phyloP scores from a whole-genome alignment of 768 basidiomycete genomes.

The Erythrobasidium yunnanense region DNA sequence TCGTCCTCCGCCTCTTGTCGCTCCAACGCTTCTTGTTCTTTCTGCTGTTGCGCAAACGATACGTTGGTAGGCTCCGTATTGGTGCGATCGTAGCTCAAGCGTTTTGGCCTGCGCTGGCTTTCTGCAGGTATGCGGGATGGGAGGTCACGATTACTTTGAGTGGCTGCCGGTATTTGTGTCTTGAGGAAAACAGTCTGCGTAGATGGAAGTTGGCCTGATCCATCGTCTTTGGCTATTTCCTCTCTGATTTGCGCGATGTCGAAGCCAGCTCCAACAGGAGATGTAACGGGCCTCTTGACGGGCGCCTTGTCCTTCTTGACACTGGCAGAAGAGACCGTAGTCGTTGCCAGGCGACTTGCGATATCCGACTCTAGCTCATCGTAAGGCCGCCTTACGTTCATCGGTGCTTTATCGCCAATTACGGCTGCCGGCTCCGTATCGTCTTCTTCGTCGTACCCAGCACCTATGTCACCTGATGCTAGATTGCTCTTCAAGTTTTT shows the following conservation, averaged over 20 bases:
- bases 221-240: slow-evolving; percentile 30
- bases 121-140: not conserved
- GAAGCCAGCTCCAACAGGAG: slow-evolving; percentile 23
- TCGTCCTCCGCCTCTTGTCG: slow-evolving; percentile 2
- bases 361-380: not conserved
- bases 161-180: not conserved
- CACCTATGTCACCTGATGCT: too few species aligned
- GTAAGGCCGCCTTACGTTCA: not conserved
- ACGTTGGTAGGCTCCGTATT: not conserved
- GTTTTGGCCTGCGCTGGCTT: not conserved
- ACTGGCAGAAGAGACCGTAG: not conserved
- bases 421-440: not conserved
- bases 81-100: not conserved
- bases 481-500: not conserved
- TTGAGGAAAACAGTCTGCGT: not conserved
- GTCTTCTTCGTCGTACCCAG: not conserved
- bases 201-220: slow-evolving; percentile 2
- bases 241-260: slow-evolving; percentile 32
- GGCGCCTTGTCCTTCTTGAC: not conserved
- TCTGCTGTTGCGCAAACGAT: not conserved
- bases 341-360: not conserved
- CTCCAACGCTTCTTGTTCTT: not conserved
- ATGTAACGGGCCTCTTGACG: not conserved
- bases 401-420: not conserved
- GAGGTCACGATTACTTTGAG: not conserved